Conservation (phyloP, 345 rosid genomes). For the Euphorbia lathyris region DNA sequence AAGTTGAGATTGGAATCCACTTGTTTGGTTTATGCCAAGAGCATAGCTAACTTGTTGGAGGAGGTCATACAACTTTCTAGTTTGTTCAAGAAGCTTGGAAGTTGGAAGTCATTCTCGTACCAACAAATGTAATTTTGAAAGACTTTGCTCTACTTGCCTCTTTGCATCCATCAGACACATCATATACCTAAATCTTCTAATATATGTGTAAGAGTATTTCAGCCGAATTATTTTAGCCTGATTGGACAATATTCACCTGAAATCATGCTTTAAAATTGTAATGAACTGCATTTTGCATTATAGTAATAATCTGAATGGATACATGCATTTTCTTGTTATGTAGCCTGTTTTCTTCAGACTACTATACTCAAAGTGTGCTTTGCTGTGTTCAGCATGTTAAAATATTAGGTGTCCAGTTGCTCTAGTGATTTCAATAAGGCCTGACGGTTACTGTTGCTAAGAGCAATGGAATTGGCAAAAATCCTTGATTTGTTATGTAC, state of each 20-base stretch:
- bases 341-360: not conserved
- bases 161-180: not conserved
- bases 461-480: too few relatives aligned
- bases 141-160: not conserved
- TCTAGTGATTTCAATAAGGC: not conserved
- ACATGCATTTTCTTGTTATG: not conserved
- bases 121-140: not conserved
- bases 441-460: too few relatives aligned
- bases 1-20: not conserved
- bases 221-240: not conserved
- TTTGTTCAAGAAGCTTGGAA: not conserved
- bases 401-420: not conserved
- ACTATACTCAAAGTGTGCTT: not conserved
- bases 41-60: not conserved
- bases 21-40: not conserved
- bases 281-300: not conserved
- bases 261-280: not conserved
- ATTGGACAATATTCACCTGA: not conserved
- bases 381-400: not conserved
- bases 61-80: not conserved
- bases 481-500: too few relatives aligned
- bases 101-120: not conserved
- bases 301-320: not conserved
- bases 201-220: not conserved
- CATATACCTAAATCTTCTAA: not conserved